phyloP scores from a whole-genome alignment of 1,139 yeast genomes.

The Taiozyma sp. region DNA sequence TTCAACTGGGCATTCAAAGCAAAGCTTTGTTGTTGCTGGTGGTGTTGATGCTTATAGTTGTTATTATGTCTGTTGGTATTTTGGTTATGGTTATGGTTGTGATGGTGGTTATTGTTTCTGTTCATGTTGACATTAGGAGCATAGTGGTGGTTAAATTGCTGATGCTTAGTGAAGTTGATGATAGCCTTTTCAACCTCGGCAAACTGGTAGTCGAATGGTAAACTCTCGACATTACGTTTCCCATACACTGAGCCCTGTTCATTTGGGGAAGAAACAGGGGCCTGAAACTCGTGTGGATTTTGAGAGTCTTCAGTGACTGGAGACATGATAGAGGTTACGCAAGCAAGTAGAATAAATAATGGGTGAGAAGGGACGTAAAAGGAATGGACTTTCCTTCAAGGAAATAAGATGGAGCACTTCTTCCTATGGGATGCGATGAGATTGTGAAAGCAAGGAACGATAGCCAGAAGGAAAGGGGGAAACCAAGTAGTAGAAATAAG shows the following conservation, averaged over 20 bases:
- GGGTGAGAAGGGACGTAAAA: background rate
- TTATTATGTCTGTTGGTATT: conserved; percentile 7
- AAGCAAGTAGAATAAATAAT: background rate
- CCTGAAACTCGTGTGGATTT: background rate
- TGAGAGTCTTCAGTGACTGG: background rate
- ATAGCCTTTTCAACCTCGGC: conserved; percentile 25
- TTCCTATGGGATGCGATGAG: background rate
- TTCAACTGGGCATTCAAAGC: conserved; percentile 19
- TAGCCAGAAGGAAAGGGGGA: background rate
- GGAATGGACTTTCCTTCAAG: background rate
- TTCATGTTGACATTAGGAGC: conserved; percentile 24
- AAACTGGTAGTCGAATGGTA: conserved; percentile 21
- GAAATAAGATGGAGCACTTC: background rate
- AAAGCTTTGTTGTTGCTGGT: conserved; percentile 21
- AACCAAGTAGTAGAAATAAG: background rate
- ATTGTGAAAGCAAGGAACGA: background rate
- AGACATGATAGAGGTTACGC: background rate
- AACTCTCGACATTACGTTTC: conserved; percentile 9
- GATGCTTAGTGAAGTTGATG: conserved; percentile 24
- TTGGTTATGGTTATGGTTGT: conserved; percentile 11
- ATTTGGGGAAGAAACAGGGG: background rate
- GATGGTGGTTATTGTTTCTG: conserved; percentile 10
- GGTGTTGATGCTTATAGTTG: conserved; percentile 20
- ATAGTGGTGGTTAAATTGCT: conserved; percentile 25
- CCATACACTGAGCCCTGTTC: background rate